Evolutionary conservation across 2,329 filamentous ascomycete species (phyloP).

Genomic region (Pseudovirgaria hyperparasitica): DNA sequence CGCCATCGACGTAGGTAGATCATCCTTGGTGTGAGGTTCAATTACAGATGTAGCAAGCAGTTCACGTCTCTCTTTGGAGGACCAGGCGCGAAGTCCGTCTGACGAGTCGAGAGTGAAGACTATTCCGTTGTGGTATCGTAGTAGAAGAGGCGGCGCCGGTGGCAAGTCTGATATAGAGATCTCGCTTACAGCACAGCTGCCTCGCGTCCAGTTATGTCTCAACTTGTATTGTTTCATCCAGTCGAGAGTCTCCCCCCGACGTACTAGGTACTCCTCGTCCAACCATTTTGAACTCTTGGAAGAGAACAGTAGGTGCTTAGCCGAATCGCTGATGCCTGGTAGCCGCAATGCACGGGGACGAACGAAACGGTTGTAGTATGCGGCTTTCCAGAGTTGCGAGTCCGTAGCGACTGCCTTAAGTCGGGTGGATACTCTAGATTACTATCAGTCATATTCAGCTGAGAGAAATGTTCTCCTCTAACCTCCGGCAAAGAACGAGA

Average conservation of each 20-base stretch:
- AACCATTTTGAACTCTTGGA: constrained; percentile 48
- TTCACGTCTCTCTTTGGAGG: constrained; percentile 45
- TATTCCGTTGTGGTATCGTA: constrained; percentile 64
- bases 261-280: constrained; percentile 45
- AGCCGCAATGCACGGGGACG: constrained; percentile 66
- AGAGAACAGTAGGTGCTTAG: constrained; percentile 35
- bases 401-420: constrained; percentile 64
- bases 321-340: constrained; percentile 46
- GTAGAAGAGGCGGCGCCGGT: constrained; percentile 50
- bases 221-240: constrained; percentile 88
- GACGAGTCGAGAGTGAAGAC: constrained; percentile 62
- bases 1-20: constrained; percentile 48
- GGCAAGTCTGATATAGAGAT: constrained; percentile 47
- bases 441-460: constrained; percentile 3
- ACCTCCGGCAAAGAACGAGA: constrained; percentile 53
- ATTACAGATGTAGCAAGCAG: constrained; percentile 41
- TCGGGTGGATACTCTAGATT: constrained; percentile 54
- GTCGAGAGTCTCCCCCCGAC: constrained; percentile 41
- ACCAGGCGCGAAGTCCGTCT: constrained; percentile 68
- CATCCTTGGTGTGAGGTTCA: constrained; percentile 5
- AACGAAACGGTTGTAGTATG: constrained; percentile 82
- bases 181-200: constrained; percentile 68
- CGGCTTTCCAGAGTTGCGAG: constrained; percentile 78
- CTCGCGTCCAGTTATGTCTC: constrained; percentile 80
- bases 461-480: constrained; percentile 9